Evolutionary conservation across 163 green algal genomes (phyloP), one percentile per base, ranked within the genome.

Genomic region (Scenedesmus sp.): DNA sequence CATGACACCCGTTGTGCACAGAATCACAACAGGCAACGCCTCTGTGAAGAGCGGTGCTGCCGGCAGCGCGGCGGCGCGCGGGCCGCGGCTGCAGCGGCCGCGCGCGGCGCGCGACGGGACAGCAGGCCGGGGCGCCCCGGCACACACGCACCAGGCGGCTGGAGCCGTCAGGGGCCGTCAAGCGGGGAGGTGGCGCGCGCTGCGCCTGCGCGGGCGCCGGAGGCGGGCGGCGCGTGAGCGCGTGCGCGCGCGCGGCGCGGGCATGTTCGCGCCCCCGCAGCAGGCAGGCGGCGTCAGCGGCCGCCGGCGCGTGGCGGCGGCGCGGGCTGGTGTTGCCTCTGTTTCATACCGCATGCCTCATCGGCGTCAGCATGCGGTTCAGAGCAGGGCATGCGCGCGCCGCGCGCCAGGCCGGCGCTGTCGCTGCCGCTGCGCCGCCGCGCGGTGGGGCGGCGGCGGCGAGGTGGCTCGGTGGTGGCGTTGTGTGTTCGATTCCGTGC

Each of bases 21-120:
- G 17, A 24, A 76, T 60, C 78, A 78, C 72, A 76, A 70, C 83
- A 85, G 58, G 83, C 72, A 87, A 87, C 83, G 83, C 83, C 83
- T 87, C 83, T 83, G 44, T 81, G 56, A 67, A 66, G 39, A 81
- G 73, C 60, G 73, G 18, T 29, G 39, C n/a, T n/a, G n/a, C n/a
- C n/a, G n/a, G n/a, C n/a, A n/a, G n/a, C n/a, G n/a, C n/a, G n/a
- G n/a, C n/a, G n/a, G n/a, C n/a, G n/a, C n/a, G n/a, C n/a, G n/a
- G n/a, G n/a, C n/a, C n/a, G n/a, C n/a, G n/a, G n/a, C n/a, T n/a
- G n/a, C n/a, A n/a, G n/a, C n/a, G n/a, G n/a, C n/a, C n/a, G n/a
- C n/a, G n/a, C n/a, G n/a, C n/a, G n/a, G n/a, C n/a, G n/a, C n/a
- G n/a, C n/a, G n/a, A n/a, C n/a, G n/a, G n/a, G n/a, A n/a, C n/a